phyloP scores from a whole-genome alignment of 495 filamentous ascomycete genomes.

The Letharia columbiana region DNA sequence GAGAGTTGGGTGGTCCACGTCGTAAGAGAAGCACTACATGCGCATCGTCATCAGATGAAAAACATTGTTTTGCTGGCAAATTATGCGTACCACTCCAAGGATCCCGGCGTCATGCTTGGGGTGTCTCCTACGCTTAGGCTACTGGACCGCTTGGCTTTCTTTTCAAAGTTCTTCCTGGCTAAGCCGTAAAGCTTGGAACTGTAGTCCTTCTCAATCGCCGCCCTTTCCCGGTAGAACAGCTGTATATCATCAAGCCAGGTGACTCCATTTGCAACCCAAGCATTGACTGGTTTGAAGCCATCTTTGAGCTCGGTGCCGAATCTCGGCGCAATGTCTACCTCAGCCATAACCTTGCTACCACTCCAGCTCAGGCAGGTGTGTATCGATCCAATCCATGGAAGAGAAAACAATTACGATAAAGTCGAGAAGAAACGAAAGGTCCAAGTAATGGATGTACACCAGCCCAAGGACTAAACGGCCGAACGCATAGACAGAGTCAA shows the following conservation, averaged over 20 bases:
- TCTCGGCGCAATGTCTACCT: constrained; percentile 62
- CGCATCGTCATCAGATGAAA: background rate
- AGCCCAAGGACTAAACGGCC: background rate
- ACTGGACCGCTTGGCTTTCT: constrained; percentile 84
- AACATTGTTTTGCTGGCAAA: background rate
- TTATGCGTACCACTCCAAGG: constrained; percentile 64
- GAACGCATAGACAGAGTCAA: background rate
- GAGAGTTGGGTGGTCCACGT: constrained; percentile 93
- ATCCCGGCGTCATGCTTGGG: constrained; percentile 86
- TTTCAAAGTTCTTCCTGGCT: constrained; percentile 93
- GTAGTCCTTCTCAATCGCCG: constrained; percentile 93
- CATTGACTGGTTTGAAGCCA: constrained; percentile 87
- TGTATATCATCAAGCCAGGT: constrained; percentile 94
- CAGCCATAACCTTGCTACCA: constrained; percentile 50
- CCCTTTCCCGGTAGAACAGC: constrained; percentile 91
- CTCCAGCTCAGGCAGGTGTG: background rate
- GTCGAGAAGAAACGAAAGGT: background rate
- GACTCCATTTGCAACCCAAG: constrained; percentile 83
- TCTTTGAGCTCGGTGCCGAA: constrained; percentile 95
- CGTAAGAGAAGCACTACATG: constrained; percentile 72
- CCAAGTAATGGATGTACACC: background rate
- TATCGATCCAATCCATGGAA: background rate
- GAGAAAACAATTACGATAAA: background rate
- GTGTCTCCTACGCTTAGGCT: constrained; percentile 89
- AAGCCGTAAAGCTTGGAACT: constrained; percentile 74